These are phyloP conservation scores for Tuber borchii DNA, from an alignment of 495 filamentous ascomycete genomes.

Conservation along the genomic window DNA sequence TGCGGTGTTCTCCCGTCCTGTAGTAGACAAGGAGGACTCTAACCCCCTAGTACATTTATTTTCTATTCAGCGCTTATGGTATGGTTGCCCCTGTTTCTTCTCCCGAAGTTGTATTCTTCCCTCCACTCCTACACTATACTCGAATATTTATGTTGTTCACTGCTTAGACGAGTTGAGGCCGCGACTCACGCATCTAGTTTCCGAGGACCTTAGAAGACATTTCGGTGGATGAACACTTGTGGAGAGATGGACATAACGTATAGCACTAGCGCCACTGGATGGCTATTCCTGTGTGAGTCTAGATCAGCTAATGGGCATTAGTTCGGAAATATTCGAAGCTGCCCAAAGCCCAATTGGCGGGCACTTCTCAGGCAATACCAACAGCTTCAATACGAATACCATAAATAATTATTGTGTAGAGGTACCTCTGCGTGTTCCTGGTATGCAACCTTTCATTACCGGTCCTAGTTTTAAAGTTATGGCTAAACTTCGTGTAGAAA, in stretches of 20 bases:
- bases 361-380: too few species aligned
- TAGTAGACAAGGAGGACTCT: not conserved
- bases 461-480: too few species aligned
- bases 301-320: too few species aligned
- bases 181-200: not conserved
- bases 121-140: not conserved
- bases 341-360: fast-evolving
- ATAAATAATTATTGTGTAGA: too few species aligned
- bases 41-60: not conserved
- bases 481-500: too few species aligned
- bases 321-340: too few species aligned
- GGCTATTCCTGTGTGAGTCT: too few species aligned
- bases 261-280: too few species aligned
- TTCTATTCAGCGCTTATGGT: not conserved
- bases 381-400: too few species aligned
- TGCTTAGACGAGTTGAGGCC: not conserved
- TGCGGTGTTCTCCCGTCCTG: not conserved
- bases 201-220: not conserved
- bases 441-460: too few species aligned
- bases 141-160: not conserved
- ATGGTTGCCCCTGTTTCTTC: not conserved
- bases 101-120: not conserved
- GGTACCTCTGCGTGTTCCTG: too few species aligned
- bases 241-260: not conserved
- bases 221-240: not conserved